Evolutionary conservation across 78 protist genomes (phyloP).

Genomic region (slime mould (Dictyostelium discoideum)): DNA sequence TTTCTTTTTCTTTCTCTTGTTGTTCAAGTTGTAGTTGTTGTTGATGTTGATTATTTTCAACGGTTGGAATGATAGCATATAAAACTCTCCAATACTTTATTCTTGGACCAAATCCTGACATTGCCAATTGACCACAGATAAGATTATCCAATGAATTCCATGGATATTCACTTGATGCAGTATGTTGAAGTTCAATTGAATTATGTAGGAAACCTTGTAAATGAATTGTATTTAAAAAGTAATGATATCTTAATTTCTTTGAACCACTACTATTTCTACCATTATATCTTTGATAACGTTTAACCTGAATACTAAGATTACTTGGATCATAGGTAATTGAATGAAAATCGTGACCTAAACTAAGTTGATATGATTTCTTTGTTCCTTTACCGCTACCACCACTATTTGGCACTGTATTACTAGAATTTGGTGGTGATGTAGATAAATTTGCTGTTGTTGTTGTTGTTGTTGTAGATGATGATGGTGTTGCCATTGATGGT

Average conservation of each 20-base stretch:
- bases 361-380: constrained; percentile 39
- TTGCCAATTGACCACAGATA: constrained; percentile 50
- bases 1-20: constrained; percentile 2
- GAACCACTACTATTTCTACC: not conserved
- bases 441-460: not conserved
- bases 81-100: constrained; percentile 53
- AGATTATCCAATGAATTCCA: constrained; percentile 70
- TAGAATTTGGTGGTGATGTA: not conserved
- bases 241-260: constrained; percentile 17
- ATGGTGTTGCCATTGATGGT: not conserved
- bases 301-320: constrained; percentile 70
- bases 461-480: not conserved
- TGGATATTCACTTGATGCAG: constrained; percentile 35
- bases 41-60: not conserved
- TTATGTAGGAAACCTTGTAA: not conserved
- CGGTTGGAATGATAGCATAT: constrained; percentile 41
- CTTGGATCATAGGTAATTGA: constrained; percentile 57
- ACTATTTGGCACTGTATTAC: not conserved
- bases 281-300: constrained; percentile 68
- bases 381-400: not conserved
- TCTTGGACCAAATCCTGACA: constrained; percentile 9
- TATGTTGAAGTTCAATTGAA: constrained; percentile 27
- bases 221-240: constrained; percentile 45
- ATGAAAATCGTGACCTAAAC: constrained; percentile 79
- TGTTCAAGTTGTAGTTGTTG: not conserved